A percentile compares a stretch with the other conserved stretches of the same genome.
These are phyloP conservation scores for Colletotrichum australisinense DNA, from an alignment of 2,329 filamentous ascomycete species.

Conservation along the genomic window DNA sequence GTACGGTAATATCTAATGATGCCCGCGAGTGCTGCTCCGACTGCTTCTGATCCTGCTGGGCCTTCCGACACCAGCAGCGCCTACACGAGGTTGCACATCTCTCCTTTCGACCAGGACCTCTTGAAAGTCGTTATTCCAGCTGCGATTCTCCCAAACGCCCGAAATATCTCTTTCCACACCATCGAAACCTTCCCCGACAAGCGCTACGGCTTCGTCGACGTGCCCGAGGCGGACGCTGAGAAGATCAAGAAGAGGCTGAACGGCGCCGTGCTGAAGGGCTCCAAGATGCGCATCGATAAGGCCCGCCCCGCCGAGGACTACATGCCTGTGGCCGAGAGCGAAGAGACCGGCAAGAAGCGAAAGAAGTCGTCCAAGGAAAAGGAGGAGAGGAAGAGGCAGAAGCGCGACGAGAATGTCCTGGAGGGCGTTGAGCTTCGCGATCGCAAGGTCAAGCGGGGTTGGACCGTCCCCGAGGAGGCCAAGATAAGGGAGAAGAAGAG, in stretches of 20 bases:
- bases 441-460: constrained; percentile 87
- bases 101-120: constrained; percentile 82
- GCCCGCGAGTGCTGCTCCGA: constrained; percentile 1
- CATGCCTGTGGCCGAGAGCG: constrained; percentile 48
- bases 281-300: constrained; percentile 86
- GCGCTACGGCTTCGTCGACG: constrained; percentile 88
- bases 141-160: constrained; percentile 72
- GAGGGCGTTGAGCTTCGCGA: constrained; percentile 78
- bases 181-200: constrained; percentile 91
- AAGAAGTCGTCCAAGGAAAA: constrained; percentile 53
- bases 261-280: constrained; percentile 84
- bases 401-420: constrained; percentile 62
- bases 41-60: constrained; percentile 12
- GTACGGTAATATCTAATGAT: constrained; percentile 27
- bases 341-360: constrained; percentile 51
- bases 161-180: constrained; percentile 88
- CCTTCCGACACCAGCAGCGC: constrained; percentile 35
- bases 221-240: constrained; percentile 85
- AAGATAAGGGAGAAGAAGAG: constrained; percentile 59
- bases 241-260: constrained; percentile 92
- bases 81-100: constrained; percentile 82
- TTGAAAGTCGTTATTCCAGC: constrained; percentile 78
- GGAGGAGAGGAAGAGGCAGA: constrained; percentile 59
- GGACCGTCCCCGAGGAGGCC: constrained; percentile 76
- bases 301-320: constrained; percentile 74